These are phyloP conservation scores for Chrysochromulina tobinii DNA, from an alignment of 78 protist species.

Conservation along the genomic window DNA sequence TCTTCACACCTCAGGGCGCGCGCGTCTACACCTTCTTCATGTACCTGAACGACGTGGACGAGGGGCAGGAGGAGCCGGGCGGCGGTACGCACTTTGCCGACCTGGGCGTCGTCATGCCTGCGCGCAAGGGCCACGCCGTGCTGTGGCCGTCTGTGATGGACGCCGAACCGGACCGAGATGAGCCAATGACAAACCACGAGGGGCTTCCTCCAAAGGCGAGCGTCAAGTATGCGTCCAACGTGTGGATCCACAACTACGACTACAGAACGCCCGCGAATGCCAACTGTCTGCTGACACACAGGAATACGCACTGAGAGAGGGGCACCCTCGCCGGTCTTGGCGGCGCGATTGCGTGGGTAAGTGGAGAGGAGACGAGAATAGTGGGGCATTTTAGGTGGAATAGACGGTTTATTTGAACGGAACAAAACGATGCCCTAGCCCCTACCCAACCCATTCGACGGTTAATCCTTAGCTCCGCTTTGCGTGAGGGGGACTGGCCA, in stretches of 20 bases:
- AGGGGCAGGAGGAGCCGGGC: background rate
- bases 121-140: background rate
- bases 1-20: conserved; percentile 2
- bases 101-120: background rate
- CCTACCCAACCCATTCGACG: too few species aligned
- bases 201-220: background rate
- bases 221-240: background rate
- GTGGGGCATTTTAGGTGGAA: too few species aligned
- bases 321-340: too few species aligned
- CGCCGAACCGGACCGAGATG: background rate
- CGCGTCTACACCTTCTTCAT: conserved; percentile 14
- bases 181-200: background rate
- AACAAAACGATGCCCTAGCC: too few species aligned
- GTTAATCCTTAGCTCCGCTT: too few species aligned
- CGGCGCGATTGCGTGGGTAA: too few species aligned
- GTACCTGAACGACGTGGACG: background rate
- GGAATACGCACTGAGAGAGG: too few species aligned
- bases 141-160: background rate
- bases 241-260: background rate
- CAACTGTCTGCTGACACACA: background rate
- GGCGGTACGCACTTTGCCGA: conserved; percentile 9
- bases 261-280: background rate
- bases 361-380: too few species aligned
- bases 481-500: too few species aligned
- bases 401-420: too few species aligned